A percentile compares a stretch with the other conserved stretches of the same genome.
Evolutionary conservation across 257 asterid genomes (phyloP).

Genomic region (Ilex aquifolium): DNA sequence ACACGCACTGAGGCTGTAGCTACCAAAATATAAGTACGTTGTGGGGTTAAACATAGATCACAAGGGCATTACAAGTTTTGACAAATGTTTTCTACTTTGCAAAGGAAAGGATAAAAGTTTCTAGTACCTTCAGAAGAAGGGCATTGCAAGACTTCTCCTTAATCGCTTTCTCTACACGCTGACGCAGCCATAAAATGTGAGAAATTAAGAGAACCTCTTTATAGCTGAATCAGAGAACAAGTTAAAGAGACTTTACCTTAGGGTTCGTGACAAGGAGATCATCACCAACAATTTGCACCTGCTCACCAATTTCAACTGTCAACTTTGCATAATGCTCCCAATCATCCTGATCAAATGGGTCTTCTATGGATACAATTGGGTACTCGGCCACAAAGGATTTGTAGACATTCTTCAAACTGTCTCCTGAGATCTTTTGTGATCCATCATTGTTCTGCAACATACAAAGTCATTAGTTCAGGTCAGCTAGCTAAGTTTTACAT

Average conservation of each 20-base stretch:
- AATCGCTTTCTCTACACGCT: slow-evolving; percentile 96
- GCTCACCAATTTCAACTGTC: slow-evolving; percentile 61
- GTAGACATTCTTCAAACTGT: slow-evolving; percentile 82
- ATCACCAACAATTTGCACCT: slow-evolving; percentile 96
- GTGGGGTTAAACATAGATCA: too few species aligned
- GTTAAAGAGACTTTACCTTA: slow-evolving; percentile 37
- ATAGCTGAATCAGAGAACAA: background rate
- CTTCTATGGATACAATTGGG: slow-evolving; percentile 97
- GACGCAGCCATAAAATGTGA: slow-evolving; percentile 7
- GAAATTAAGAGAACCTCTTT: too few species aligned
- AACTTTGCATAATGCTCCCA: slow-evolving; percentile 81
- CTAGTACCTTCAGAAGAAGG: slow-evolving; percentile 81
- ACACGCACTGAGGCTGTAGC: too few species aligned
- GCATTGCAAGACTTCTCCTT: slow-evolving; percentile 90
- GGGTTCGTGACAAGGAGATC: slow-evolving; percentile 97
- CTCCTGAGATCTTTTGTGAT: slow-evolving; percentile 76
- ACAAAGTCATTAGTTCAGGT: too few species aligned
- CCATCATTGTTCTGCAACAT: slow-evolving; percentile 59
- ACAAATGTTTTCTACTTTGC: too few species aligned
- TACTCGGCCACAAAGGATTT: slow-evolving; percentile 75
- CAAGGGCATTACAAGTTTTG: too few species aligned
- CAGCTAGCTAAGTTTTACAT: too few species aligned
- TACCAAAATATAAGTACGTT: too few species aligned
- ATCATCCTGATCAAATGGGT: slow-evolving; percentile 98
- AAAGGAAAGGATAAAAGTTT: too few species aligned